phyloP scores from a whole-genome alignment of 768 basidiomycete genomes.

The Xerocomellus intermedius region DNA sequence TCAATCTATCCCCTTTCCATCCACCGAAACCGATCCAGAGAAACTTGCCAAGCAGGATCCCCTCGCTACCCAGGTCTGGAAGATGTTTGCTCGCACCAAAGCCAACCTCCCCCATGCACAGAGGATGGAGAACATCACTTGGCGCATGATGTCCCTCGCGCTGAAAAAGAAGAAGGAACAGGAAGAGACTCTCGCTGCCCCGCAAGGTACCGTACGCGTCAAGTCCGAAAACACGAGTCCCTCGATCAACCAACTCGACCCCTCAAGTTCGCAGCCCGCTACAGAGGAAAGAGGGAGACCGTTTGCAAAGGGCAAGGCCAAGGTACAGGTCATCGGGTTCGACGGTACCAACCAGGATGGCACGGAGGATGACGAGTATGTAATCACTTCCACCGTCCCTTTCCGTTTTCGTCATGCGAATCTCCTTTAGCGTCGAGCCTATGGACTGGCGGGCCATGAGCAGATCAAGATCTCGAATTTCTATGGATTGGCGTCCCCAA shows the following conservation, averaged over 20 bases:
- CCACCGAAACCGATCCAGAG: conserved; percentile 55
- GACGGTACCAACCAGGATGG: conserved; percentile 73
- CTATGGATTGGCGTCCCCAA: conserved; percentile 88
- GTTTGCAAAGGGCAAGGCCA: conserved; percentile 77
- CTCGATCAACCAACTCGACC: background rate
- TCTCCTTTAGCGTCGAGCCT: conserved; percentile 43
- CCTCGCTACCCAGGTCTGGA: conserved; percentile 95
- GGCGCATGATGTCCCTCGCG: conserved; percentile 98
- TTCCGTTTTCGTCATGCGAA: conserved; percentile 26
- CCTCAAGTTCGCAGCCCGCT: conserved; percentile 6
- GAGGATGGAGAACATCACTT: conserved; percentile 96
- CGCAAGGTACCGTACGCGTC: conserved; percentile 11
- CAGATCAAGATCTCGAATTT: conserved; percentile 84
- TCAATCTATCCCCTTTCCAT: conserved; percentile 40
- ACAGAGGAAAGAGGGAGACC: conserved; percentile 64
- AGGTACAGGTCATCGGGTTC: conserved; percentile 78
- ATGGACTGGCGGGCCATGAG: conserved; percentile 97
- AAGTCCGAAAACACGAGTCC: conserved; percentile 24
- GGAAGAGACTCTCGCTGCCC: conserved; percentile 35
- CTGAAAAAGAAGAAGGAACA: conserved; percentile 86
- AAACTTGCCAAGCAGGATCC: conserved; percentile 81
- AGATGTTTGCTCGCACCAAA: conserved; percentile 90
- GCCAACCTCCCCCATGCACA: conserved; percentile 88
- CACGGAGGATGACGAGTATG: conserved; percentile 73
- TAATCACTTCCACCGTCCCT: conserved; percentile 29